Percentiles rank a stretch among this genome's conserved stretches.
phyloP scores from a whole-genome alignment of 1,139 yeast species.

The Yamadazyma membranifaciens region DNA sequence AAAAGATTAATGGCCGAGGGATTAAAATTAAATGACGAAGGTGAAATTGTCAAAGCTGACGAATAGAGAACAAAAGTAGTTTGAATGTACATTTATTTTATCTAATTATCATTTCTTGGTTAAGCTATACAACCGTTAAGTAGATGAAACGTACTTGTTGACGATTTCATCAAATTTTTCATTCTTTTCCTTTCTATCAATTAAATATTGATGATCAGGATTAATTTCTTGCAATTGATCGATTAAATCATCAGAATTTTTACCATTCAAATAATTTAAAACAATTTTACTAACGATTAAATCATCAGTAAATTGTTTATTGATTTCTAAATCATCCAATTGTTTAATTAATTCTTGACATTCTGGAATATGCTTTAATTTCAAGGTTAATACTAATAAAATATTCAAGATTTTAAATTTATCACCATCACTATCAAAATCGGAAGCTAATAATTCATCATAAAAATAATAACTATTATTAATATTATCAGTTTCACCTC shows the following conservation, averaged over 20 bases:
- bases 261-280: slow-evolving; percentile 47
- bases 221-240: slow-evolving; percentile 39
- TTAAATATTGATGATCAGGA: slow-evolving; percentile 50
- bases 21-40: slow-evolving; percentile 40
- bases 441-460: slow-evolving; percentile 62
- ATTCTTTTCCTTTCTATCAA: slow-evolving; percentile 52
- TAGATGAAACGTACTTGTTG: slow-evolving; percentile 37
- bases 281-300: slow-evolving; percentile 59
- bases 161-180: slow-evolving; percentile 57
- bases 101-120: too few relatives aligned
- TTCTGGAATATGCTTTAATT: slow-evolving; percentile 47
- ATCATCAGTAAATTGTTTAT: slow-evolving; percentile 39
- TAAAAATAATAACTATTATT: slow-evolving; percentile 68
- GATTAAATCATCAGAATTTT: slow-evolving; percentile 36
- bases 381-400: slow-evolving; percentile 43
- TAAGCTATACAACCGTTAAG: too few relatives aligned
- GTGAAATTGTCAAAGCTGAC: slow-evolving; percentile 37
- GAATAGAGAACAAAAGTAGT: slow-evolving; percentile 6
- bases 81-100: too few relatives aligned
- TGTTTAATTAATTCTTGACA: slow-evolving; percentile 48
- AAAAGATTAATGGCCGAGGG: slow-evolving; percentile 65
- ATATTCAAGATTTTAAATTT: slow-evolving; percentile 36
- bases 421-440: slow-evolving; percentile 43
- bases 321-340: slow-evolving; percentile 33
- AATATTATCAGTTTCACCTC: slow-evolving; percentile 56